phyloP scores from a whole-genome alignment of 495 filamentous ascomycete genomes.

The Trichoderma erinaceum region DNA sequence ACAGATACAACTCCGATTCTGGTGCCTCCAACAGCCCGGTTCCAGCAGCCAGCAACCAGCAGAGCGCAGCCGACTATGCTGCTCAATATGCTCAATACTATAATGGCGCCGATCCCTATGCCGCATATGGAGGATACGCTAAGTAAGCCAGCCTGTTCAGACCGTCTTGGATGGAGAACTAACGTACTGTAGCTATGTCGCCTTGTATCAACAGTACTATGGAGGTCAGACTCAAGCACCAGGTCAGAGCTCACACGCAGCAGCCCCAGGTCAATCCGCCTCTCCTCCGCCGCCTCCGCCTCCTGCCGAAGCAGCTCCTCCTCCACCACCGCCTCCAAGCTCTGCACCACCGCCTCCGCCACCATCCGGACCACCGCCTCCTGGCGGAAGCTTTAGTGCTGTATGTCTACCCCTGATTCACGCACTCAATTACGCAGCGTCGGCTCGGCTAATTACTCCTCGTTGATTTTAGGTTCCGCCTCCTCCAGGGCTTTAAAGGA shows the following conservation, averaged over 20 bases:
- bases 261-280: slow-evolving; percentile 37
- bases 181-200: slow-evolving; percentile 51
- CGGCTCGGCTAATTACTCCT: slow-evolving; percentile 21
- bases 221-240: slow-evolving; percentile 42
- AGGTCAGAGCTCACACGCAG: slow-evolving; percentile 30
- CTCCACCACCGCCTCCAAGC: slow-evolving; percentile 57
- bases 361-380: slow-evolving; percentile 48
- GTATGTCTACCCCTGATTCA: slow-evolving; percentile 39
- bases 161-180: slow-evolving; percentile 5
- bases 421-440: neutral
- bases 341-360: slow-evolving; percentile 53
- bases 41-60: slow-evolving; percentile 30
- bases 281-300: slow-evolving; percentile 60
- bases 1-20: slow-evolving; percentile 12
- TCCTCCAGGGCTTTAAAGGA: slow-evolving; percentile 45
- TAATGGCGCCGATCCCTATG: slow-evolving; percentile 72
- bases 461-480: slow-evolving; percentile 40
- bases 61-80: slow-evolving; percentile 53
- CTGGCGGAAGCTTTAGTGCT: slow-evolving; percentile 55
- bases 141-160: slow-evolving; percentile 34
- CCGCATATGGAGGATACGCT: slow-evolving; percentile 80
- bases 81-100: slow-evolving; percentile 86
- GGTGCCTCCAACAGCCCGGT: slow-evolving; percentile 24
- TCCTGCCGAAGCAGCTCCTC: slow-evolving; percentile 54
- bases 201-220: slow-evolving; percentile 61